A percentile compares a stretch with the other conserved stretches of the same genome.
These are phyloP conservation scores for Deinandra increscens DNA, from an alignment of 129 eudicot species.

Conservation along the genomic window DNA sequence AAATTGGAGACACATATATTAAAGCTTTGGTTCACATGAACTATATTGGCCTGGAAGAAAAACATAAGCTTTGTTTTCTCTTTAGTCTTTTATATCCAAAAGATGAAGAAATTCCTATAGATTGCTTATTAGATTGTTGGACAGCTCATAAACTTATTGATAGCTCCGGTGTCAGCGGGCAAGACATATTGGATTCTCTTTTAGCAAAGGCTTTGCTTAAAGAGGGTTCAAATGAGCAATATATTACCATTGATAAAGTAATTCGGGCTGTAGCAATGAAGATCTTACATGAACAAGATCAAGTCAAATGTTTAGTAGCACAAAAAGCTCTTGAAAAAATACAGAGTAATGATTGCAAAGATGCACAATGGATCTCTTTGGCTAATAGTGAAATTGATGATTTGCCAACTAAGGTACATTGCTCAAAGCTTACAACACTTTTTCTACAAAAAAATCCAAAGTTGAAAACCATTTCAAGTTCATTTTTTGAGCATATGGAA, in stretches of 20 bases:
- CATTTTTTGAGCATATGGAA: not conserved
- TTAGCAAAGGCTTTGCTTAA: not conserved
- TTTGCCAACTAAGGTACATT: not conserved
- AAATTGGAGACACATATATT: not conserved
- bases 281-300: not conserved
- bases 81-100: slow-evolving; percentile 2
- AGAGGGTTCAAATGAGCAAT: not conserved
- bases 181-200: not conserved
- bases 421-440: slow-evolving; percentile 11
- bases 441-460: not conserved
- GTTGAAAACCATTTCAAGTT: not conserved
- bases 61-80: slow-evolving; percentile 12
- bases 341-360: not conserved
- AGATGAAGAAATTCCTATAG: not conserved
- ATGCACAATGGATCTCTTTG: not conserved
- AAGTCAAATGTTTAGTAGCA: slow-evolving; percentile 3
- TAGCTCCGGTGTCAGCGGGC: not conserved
- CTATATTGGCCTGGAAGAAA: not conserved
- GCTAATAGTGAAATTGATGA: not conserved
- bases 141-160: not conserved
- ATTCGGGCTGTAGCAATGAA: not conserved
- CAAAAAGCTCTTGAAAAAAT: not conserved
- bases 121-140: slow-evolving; percentile 11
- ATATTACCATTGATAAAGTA: not conserved
- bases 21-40: not conserved